Evolutionary conservation across 352 stramenopile species (phyloP), one percentile per base, ranked within the genome.

Genomic region (Globisporangium nodosum): DNA sequence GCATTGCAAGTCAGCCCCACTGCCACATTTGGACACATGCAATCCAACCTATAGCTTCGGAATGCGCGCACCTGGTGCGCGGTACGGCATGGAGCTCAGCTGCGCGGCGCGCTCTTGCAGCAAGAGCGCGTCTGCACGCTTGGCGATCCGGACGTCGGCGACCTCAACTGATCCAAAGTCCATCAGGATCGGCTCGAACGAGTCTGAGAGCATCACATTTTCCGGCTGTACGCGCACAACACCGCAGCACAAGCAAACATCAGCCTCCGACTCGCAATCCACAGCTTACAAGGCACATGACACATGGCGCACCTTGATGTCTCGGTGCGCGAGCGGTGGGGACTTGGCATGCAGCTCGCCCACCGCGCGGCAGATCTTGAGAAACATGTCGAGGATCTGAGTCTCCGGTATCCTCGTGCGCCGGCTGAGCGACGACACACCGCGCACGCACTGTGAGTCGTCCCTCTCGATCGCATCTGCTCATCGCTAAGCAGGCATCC

Each of bases 31-130:
- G n/a, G n/a, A n/a, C n/a, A n/a, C n/a, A n/a, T n/a, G n/a, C n/a
- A n/a, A n/a, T n/a, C n/a, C n/a, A n/a, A n/a, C n/a, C n/a, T n/a
- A n/a, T n/a, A n/a, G n/a, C n/a, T n/a, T n/a, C n/a, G 31, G 31
- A 35, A 6, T 35, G 31, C 6, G 20, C 21, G 5, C 53, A 92
- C 83, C 83, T 76, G 88, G 88, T 39, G 88, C 88, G 37, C 88
- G 76, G 66, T 92, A 96, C 21, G 88, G 73, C 78, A 96, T 88
- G 31, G 88, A 96, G 59, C 81, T 94, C 46, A 85, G 74, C 40
- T 89, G 83, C 5, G 86, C 78, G n/a, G 88, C 85, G 30, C 79
- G 70, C 48, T 96, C 88, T 64, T 96, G 88, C 3, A 94, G 54
- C 49, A 91, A 54, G n/a, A 96, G 56, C 8, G 88, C 88, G 50